Percentiles rank a stretch among this genome's conserved stretches.
Evolutionary conservation across 2,329 filamentous ascomycete genomes (phyloP).

Genomic region (Phaeosphaeria sp.): DNA sequence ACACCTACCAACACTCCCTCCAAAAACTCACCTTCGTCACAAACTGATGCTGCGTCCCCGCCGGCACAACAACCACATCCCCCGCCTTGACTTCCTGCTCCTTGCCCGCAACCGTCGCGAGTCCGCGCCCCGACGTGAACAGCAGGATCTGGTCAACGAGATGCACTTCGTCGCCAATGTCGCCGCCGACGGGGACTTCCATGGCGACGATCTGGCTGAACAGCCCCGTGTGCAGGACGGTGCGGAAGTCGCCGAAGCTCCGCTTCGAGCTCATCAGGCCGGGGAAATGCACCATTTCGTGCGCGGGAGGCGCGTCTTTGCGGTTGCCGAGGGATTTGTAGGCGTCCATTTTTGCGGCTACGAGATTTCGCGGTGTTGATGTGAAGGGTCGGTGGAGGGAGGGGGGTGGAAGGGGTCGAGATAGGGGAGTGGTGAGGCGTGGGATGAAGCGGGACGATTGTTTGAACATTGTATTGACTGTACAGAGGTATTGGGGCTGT

Average conservation of each 20-base stretch:
- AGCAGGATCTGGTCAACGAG: conserved; percentile 70
- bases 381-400: neutral
- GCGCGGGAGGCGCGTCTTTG: conserved; percentile 36
- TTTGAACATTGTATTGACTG: conserved; percentile 1
- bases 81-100: conserved; percentile 64
- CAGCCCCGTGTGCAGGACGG: conserved; percentile 68
- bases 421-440: no score
- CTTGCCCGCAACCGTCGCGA: conserved; percentile 65
- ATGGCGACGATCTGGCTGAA: conserved; percentile 70
- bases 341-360: conserved; percentile 23
- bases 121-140: conserved; percentile 66
- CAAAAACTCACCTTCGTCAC: conserved; percentile 68
- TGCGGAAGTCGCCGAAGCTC: conserved; percentile 65
- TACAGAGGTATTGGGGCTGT: no score
- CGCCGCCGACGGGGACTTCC: conserved; percentile 68
- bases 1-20: no score
- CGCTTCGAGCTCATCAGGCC: conserved; percentile 62
- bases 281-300: conserved; percentile 68
- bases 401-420: no score
- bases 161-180: conserved; percentile 71
- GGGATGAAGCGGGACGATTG: neutral
- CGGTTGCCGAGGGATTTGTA: conserved; percentile 38
- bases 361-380: conserved; percentile 1
- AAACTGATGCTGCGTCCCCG: conserved; percentile 71
- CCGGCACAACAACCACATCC: conserved; percentile 68